Base-by-base conservation (phyloP, 2,329 filamentous ascomycete species). In the Stagonosporopsis vannaccii region DNA sequence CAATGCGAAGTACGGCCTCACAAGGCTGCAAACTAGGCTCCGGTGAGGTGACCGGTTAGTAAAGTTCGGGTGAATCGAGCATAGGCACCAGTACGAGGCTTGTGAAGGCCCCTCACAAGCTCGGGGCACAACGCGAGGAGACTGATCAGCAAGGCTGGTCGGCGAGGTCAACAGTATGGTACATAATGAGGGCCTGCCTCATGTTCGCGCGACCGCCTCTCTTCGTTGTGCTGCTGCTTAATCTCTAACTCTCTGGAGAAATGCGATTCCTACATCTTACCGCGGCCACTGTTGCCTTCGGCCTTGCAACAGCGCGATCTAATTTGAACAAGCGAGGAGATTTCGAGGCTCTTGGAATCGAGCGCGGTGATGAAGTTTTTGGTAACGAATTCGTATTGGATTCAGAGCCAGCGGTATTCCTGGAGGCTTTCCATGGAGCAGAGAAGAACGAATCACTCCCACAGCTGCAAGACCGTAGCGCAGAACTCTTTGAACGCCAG, bases 391-490 rank as follows among this genome's bases (percentile, higher is more conserved):
- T 11, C 9, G 11, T 43, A 8, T 48, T 48, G 19, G 32, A 17
- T 12, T 23, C 17, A 15, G 36, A 54, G 32, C 44, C 44, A 17
- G 43, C 30, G 4, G 22, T 30, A 2, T 49, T 54, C 19, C 7
- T 44, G 12, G 51, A 54, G 9, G 23, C 51, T 1, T n/a, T 49
- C 8, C 36, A 30, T 8, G 44, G 43, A 15, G 17, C 23, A 13
- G 54, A 59, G 19, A 62, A 65, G 50, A 65, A 62, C 37, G 46
- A 36, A 3, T 53, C 49, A 6, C 20, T 39, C 11, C 47, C 60
- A 19, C 15, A 52, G n/a, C 17, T 65, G 23, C 50, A 51, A 17
- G 62, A 60, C 40, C 51, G 62, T 17, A 59, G 53, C 19, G 19
- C 50, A 15, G 57, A 60, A 17, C 28, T 64, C 17, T 43, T 37